Conservation (phyloP, 2,329 filamentous ascomycete species). For the Talaromyces sp. region DNA sequence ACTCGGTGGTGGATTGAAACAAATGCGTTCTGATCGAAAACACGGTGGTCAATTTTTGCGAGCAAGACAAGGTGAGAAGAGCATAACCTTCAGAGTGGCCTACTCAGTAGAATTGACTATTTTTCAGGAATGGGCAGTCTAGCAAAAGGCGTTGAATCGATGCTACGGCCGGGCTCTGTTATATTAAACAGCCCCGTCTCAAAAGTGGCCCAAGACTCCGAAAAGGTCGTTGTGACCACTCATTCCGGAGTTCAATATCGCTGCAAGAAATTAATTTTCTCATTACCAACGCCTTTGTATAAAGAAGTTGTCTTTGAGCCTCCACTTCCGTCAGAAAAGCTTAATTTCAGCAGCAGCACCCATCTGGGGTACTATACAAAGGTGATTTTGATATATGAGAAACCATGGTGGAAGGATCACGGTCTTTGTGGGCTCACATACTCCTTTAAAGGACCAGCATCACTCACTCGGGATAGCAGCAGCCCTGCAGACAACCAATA, state of each 20-base stretch:
- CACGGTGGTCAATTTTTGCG: constrained; percentile 52
- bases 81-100: constrained; percentile 32
- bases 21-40: constrained; percentile 51
- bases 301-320: constrained; percentile 47
- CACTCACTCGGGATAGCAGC: constrained; percentile 41
- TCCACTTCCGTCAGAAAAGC: constrained; percentile 39
- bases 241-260: constrained; percentile 16
- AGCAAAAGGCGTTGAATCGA: not conserved
- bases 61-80: constrained; percentile 45
- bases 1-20: constrained; percentile 47
- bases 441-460: constrained; percentile 34
- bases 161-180: not conserved
- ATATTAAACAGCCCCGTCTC: not conserved
- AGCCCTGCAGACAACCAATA: constrained; percentile 19
- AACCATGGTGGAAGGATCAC: constrained; percentile 43
- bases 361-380: not conserved
- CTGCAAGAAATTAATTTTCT: constrained; percentile 45
- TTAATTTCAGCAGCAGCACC: constrained; percentile 16
- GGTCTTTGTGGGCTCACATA: constrained; percentile 37
- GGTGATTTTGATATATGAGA: constrained; percentile 22
- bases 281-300: constrained; percentile 46
- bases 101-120: constrained; percentile 17
- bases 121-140: not conserved
- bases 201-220: not conserved
- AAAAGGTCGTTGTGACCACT: not conserved